Evolutionary conservation across 2,329 filamentous ascomycete genomes (phyloP).

Genomic region (Pseudogymnoascus verrucosus): DNA sequence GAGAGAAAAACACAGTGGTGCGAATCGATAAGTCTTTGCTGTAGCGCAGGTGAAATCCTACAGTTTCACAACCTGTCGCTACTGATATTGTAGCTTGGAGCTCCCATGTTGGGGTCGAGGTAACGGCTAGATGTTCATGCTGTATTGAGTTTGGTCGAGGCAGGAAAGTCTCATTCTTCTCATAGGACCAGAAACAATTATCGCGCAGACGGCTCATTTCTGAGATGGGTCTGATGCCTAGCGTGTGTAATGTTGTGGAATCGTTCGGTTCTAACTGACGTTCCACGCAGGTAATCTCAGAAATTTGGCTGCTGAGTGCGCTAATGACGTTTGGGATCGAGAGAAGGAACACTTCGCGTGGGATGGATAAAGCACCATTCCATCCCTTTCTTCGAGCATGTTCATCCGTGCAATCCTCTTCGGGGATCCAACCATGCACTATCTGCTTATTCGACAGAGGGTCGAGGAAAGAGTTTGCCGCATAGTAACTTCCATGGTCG

Average conservation of each 20-base stretch:
- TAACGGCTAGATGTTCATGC: neutral
- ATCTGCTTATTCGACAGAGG: neutral
- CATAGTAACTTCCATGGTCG: conserved; percentile 17
- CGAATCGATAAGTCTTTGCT: neutral
- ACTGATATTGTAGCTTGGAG: neutral
- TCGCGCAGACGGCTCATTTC: conserved; percentile 12
- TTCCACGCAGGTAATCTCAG: neutral
- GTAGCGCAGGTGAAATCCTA: neutral
- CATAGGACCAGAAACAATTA: neutral
- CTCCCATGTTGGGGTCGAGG: neutral
- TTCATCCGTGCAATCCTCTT: conserved; percentile 12
- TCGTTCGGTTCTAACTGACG: neutral
- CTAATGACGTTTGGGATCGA: neutral
- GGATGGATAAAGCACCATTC: conserved; percentile 12
- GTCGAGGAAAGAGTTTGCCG: conserved; percentile 14
- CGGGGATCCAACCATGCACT: conserved; percentile 14
- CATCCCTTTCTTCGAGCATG: conserved; percentile 9
- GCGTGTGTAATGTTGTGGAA: conserved; percentile 10
- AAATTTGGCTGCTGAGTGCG: neutral
- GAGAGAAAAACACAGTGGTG: neutral
- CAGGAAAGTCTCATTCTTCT: neutral
- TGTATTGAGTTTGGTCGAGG: neutral
- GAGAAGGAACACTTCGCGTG: neutral
- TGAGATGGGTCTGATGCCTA: conserved; percentile 17
- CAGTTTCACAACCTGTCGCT: neutral